phyloP scores from a whole-genome alignment of 2,329 filamentous ascomycete species.

The Penicillium sp. region DNA sequence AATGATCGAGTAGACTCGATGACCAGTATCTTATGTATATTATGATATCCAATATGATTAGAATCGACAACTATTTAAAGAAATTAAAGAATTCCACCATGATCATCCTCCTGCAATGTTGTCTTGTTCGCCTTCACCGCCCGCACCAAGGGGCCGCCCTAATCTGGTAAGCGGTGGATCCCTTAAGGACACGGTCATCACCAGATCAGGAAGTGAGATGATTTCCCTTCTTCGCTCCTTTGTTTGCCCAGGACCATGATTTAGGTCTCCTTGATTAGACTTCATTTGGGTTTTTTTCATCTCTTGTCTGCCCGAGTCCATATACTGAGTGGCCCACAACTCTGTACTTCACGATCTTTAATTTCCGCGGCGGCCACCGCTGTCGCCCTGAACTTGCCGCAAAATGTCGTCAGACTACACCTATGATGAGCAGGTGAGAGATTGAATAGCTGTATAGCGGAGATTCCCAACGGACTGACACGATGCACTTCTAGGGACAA shows the following conservation, averaged over 20 bases:
- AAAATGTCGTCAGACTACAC: constrained; percentile 86
- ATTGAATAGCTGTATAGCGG: not conserved
- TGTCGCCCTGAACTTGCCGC: constrained; percentile 30
- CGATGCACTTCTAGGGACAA: constrained; percentile 59
- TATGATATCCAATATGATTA: too few species aligned
- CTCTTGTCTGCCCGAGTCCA: constrained; percentile 2
- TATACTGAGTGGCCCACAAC: constrained; percentile 12
- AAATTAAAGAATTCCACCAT: too few species aligned
- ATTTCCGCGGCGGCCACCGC: constrained; percentile 30
- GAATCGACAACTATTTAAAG: too few species aligned
- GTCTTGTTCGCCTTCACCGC: constrained; percentile 18
- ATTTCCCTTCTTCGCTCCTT: constrained; percentile 22
- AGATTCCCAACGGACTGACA: not conserved
- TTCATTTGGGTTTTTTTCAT: constrained; percentile 1
- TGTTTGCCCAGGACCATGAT: constrained; percentile 16
- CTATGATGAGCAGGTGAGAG: constrained; percentile 80
- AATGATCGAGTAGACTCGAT: not conserved
- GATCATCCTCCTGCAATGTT: constrained; percentile 7
- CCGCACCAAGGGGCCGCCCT: constrained; percentile 5
- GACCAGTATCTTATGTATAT: too few species aligned
- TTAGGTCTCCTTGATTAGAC: constrained; percentile 6
- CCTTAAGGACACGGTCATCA: constrained; percentile 39
- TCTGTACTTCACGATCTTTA: constrained; percentile 24
- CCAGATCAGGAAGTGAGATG: constrained; percentile 28
- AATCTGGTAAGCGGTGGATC: constrained; percentile 28